phyloP scores from a whole-genome alignment of 148 eudicot genomes.

The Chenopodium berlandieri region DNA sequence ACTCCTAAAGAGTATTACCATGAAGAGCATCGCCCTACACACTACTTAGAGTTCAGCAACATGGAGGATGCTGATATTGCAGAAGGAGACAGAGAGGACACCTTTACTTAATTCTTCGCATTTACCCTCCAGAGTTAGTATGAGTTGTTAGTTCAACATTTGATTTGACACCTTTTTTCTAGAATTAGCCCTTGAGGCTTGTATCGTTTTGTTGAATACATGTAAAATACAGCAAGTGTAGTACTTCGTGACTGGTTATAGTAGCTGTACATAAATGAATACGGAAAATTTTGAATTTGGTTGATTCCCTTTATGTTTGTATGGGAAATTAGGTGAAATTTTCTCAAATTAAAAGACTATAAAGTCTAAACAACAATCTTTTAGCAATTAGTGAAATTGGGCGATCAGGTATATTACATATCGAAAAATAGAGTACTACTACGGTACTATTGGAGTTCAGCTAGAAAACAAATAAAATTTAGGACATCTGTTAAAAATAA shows the following conservation, averaged over 20 bases:
- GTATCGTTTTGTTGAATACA: constrained; percentile 1
- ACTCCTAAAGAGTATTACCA: constrained; percentile 85
- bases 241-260: neutral
- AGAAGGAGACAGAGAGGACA: constrained; percentile 91
- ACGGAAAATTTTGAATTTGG: constrained; percentile 1
- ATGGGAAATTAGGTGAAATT: no score
- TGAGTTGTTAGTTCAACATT: neutral
- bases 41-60: constrained; percentile 87
- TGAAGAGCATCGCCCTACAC: constrained; percentile 94
- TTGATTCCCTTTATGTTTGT: neutral
- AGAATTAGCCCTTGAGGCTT: neutral
- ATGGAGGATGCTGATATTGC: constrained; percentile 78
- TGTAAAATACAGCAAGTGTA: constrained; percentile 8
- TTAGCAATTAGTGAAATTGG: no score
- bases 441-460: no score
- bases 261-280: constrained; percentile 7
- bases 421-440: no score
- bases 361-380: no score
- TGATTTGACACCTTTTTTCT: neutral
- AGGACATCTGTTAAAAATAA: neutral
- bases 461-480: neutral
- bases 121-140: neutral
- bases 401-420: no score
- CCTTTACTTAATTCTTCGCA: constrained; percentile 39
- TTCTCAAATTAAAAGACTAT: no score